Evolutionary conservation across 2,329 filamentous ascomycete genomes (phyloP), one percentile per base, ranked within the genome.

Genomic region (Emmonsia crescens): DNA sequence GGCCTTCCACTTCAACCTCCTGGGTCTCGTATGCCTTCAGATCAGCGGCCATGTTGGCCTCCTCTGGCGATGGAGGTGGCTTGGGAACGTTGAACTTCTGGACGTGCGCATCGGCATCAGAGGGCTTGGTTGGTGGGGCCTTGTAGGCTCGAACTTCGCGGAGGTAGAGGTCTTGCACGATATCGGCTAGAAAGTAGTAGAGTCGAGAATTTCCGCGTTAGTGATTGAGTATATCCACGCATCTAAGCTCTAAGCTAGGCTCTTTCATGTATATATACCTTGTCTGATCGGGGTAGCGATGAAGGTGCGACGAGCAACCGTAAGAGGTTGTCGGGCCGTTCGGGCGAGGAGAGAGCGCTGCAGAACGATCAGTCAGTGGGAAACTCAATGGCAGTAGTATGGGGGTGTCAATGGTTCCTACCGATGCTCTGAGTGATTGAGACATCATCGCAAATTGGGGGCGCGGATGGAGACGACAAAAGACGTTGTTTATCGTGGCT

Each of bases 131-230:
- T 68, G 85, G 81, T 62, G 89, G 82, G 66, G 87, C 81, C 85
- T 97, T 97, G 88, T 96, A 97, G 79, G 86, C 85, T 81, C 93
- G 94, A 75, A 99, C 86, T 80, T 97, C 92, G 78, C 88, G 89
- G 71, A 99, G 86, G 84, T 99, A 99, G 74, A 99, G 85, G 76
- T 97, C 93, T 80, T 97, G 94, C 71, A 99, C 90, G 73, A 96
- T 86, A 78, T 99, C 94, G 85, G 90, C 94, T 97, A 74, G 44
- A 67, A 60, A n/a, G 62, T 55, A 57, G 57, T 40, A 56, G 21
- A n/a, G 10, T 5, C 5, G 5, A 19, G n/a, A 48, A 61, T 59
- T 29, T 61, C 55, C 38, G 40, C n/a, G 27, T 60, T n/a, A 60
- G 59, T 36, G 12, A 55, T 21, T 19, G 24, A 31, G 33, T 14